Conservation (phyloP, 75 land plant genomes). For the Pinus tabuliformis region DNA sequence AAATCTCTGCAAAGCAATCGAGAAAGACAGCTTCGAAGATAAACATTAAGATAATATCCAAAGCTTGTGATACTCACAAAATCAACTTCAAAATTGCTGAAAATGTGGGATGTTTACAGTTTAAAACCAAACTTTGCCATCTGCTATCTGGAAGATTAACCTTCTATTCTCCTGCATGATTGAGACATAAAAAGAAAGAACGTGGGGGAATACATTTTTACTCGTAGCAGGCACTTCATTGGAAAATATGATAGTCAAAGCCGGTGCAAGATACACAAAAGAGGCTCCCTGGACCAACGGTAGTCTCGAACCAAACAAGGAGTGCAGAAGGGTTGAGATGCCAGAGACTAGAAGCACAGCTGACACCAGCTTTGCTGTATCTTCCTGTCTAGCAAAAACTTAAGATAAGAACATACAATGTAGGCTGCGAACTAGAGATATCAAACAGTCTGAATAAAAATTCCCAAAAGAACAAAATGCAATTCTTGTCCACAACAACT, state of each 20-base stretch:
- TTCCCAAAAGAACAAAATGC: neutral
- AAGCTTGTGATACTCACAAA: neutral
- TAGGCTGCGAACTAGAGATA: neutral
- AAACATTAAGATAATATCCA: neutral
- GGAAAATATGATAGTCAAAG: conserved; percentile 37
- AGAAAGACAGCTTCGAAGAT: neutral
- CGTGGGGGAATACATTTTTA: conserved; percentile 27
- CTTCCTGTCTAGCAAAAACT: conserved; percentile 10
- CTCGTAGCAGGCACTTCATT: conserved; percentile 14
- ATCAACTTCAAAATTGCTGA: neutral
- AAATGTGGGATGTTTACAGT: neutral
- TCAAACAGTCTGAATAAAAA: neutral
- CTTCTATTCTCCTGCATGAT: neutral
- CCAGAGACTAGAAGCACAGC: conserved; percentile 58
- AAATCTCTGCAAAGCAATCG: conserved; percentile 66
- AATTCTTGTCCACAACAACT: neutral
- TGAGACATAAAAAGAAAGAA: neutral
- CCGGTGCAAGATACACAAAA: conserved; percentile 59
- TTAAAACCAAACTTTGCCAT: conserved; percentile 1
- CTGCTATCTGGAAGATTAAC: neutral
- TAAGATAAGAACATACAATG: neutral
- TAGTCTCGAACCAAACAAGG: conserved; percentile 47
- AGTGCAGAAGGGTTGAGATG: conserved; percentile 42
- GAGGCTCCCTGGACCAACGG: conserved; percentile 57
- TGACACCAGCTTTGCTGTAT: conserved; percentile 48